Evolutionary conservation across 208 protist genomes (phyloP), one percentile per base, ranked within the genome.

Genomic region (Novymonas esmeraldas): DNA sequence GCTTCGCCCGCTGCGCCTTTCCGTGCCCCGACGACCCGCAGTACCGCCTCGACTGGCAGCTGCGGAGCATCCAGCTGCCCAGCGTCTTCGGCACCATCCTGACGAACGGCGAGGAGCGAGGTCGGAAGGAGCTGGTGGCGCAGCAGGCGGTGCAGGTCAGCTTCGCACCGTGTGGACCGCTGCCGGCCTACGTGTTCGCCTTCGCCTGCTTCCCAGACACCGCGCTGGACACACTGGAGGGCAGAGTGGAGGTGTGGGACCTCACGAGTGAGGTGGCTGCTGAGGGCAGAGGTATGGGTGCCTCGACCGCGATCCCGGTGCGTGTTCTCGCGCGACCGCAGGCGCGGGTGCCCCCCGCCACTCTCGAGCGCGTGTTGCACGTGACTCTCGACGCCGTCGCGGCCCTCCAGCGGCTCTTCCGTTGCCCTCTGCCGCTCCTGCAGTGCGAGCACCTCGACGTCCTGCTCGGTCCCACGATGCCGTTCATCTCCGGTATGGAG

Each of bases 401-500:
- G 34, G 48, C 74, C 11, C 64, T 93, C n/a, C 70, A 87, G 74
- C 66, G 87, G 20, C 93, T 87, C 45, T 93, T 94, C 28, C 61
- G 65, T 36, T 77, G 75, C 20, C 85, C 87, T 3, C 64, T 94
- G 0, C 88, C 88, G 9, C 73, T 92, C 18, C 82, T 84, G 20
- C 60, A 68, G 67, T 64, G 73, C 42, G 45, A 54, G 5, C 56
- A 81, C 39, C 61, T 96, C 0, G 78, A 78, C 29, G 68, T 94
- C 41, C 58, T 88, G 0, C 57, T 93, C 20, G 86, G 56, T 7
- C 90, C 90, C 9, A 92, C 85, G 52, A 89, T 90, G 84, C 81
- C 84, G 6, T 93, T 81, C 64, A 92, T 95, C 36, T 84, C 81
- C 1, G 90, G 90, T 13, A 96, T 96, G 90, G 90, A 96, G 65